phyloP scores from a whole-genome alignment of 768 basidiomycete species.

The Trametes cinnabarina region DNA sequence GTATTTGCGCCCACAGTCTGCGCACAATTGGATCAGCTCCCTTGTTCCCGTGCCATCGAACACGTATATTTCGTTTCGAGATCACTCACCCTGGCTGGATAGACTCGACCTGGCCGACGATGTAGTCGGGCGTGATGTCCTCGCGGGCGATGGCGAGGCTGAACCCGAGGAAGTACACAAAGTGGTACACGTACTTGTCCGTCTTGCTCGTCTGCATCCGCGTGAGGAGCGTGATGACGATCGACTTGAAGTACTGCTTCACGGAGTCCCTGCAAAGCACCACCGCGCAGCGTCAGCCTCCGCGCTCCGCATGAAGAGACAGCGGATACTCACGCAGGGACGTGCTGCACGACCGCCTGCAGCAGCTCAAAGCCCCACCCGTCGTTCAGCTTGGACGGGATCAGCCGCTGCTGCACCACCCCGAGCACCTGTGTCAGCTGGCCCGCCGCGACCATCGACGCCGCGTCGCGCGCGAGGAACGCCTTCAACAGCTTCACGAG shows the following conservation, averaged over 20 bases:
- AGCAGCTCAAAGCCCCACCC: slow-evolving; percentile 89
- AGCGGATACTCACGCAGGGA: slow-evolving; percentile 62
- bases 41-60: no score
- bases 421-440: slow-evolving; percentile 81
- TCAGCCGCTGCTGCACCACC: slow-evolving; percentile 85
- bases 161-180: slow-evolving; percentile 77
- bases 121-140: slow-evolving; percentile 73
- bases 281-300: background rate
- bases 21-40: no score
- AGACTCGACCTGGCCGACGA: slow-evolving; percentile 75
- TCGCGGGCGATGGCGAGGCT: slow-evolving; percentile 71
- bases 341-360: slow-evolving; percentile 66
- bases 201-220: slow-evolving; percentile 88
- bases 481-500: slow-evolving; percentile 86
- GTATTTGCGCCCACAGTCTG: slow-evolving; percentile 78
- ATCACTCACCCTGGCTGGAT: slow-evolving; percentile 77
- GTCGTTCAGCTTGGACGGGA: slow-evolving; percentile 87
- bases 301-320: no score
- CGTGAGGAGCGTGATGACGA: slow-evolving; percentile 76
- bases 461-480: slow-evolving; percentile 70
- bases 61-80: no score
- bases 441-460: slow-evolving; percentile 61
- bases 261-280: slow-evolving; percentile 50
- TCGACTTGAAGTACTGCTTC: slow-evolving; percentile 69
- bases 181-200: slow-evolving; percentile 80